Percentiles rank a stretch among this genome's conserved stretches.
These are phyloP conservation scores for Aegilops sharonensis DNA, from an alignment of 176 grass and related monocot genomes.

Conservation along the genomic window DNA sequence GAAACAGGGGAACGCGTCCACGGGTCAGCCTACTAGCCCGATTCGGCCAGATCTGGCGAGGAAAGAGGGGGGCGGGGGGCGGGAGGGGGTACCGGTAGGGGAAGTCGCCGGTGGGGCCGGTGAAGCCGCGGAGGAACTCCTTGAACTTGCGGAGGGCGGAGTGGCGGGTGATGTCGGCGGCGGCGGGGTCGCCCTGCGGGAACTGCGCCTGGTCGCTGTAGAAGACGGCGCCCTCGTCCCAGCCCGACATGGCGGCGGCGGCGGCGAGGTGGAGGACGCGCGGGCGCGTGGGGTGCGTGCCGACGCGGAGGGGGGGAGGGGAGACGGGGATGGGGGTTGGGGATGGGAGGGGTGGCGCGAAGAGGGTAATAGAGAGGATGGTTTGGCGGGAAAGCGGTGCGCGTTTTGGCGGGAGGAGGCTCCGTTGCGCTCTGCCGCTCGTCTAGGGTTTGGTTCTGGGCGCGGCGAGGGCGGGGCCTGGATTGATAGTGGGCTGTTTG, in stretches of 20 bases:
- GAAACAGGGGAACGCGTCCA: not conserved
- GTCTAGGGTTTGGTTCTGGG: not conserved
- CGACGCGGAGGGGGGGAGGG: not conserved
- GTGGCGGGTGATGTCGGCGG: slow-evolving; percentile 74
- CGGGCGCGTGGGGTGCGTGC: not conserved
- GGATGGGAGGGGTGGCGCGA: not conserved
- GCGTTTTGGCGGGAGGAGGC: slow-evolving; percentile 51
- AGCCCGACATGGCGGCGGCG: slow-evolving; percentile 67
- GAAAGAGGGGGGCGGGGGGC: no score
- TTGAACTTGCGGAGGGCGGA: slow-evolving; percentile 97
- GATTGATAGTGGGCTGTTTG: not conserved
- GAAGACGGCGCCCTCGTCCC: slow-evolving; percentile 98
- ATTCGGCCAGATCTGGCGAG: slow-evolving; percentile 18
- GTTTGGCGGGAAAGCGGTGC: slow-evolving; percentile 72
- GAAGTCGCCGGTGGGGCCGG: slow-evolving; percentile 75
- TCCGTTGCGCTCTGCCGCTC: not conserved
- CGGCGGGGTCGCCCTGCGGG: slow-evolving; percentile 63
- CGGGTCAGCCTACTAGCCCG: not conserved
- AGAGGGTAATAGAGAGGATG: slow-evolving; percentile 24
- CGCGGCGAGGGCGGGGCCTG: not conserved
- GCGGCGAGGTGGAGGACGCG: not conserved
- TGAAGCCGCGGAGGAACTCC: slow-evolving; percentile 93
- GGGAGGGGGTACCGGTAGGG: slow-evolving; percentile 62
- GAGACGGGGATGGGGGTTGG: not conserved
- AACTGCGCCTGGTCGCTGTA: slow-evolving; percentile 99